phyloP scores from a whole-genome alignment of 345 rosid genomes.

The Balakata baccata region DNA sequence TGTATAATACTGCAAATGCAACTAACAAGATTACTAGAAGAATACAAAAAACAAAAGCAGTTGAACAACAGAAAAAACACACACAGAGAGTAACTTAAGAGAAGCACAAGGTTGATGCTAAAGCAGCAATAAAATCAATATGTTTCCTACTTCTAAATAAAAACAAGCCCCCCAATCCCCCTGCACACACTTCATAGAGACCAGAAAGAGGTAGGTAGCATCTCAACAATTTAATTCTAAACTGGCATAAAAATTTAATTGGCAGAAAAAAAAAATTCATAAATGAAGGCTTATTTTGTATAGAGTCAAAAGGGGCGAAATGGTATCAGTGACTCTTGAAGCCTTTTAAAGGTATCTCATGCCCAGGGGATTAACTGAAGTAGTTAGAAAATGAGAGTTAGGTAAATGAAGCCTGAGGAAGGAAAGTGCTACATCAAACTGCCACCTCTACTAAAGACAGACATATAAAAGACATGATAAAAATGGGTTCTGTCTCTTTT shows the following conservation, averaged over 20 bases:
- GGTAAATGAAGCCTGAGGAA: background rate
- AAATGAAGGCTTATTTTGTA: slow-evolving; percentile 1
- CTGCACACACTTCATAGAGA: background rate
- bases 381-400: background rate
- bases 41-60: background rate
- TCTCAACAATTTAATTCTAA: background rate
- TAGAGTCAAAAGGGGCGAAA: background rate
- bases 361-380: background rate
- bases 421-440: background rate
- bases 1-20: slow-evolving; percentile 53
- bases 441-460: background rate
- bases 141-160: background rate
- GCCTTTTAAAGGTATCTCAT: background rate
- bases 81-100: background rate
- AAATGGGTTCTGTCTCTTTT: background rate
- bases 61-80: background rate
- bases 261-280: background rate
- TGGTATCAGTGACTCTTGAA: background rate
- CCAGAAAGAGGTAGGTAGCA: background rate
- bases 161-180: slow-evolving; percentile 1
- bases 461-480: background rate
- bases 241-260: background rate
- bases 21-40: slow-evolving; percentile 20
- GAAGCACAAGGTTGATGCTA: background rate
- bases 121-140: background rate